Evolutionary conservation across 1,284 basidiomycete genomes (phyloP).

Genomic region (Wallemia mellicola): DNA sequence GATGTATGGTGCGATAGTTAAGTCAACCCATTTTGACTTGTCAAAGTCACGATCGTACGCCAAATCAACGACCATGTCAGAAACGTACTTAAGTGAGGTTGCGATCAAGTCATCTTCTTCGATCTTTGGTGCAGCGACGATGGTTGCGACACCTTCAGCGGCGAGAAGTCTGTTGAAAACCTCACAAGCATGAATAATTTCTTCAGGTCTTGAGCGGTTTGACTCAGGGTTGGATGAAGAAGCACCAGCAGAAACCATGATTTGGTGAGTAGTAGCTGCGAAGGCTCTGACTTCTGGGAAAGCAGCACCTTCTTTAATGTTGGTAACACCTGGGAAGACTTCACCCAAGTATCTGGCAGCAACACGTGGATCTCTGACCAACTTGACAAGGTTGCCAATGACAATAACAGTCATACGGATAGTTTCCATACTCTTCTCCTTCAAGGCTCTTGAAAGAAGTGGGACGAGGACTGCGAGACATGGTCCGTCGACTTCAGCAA

Average conservation of each 20-base stretch:
- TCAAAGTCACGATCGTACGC: slow-evolving; percentile 35
- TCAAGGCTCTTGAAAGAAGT: slow-evolving; percentile 64
- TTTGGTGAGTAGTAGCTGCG: slow-evolving; percentile 44
- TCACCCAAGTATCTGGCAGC: slow-evolving; percentile 68
- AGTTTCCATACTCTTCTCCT: slow-evolving; percentile 86
- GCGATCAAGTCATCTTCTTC: slow-evolving; percentile 15
- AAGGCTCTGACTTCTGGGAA: slow-evolving; percentile 95
- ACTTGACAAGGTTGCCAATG: slow-evolving; percentile 88
- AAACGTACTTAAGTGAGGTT: slow-evolving; percentile 31
- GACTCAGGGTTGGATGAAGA: slow-evolving; percentile 24
- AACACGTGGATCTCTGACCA: slow-evolving; percentile 69
- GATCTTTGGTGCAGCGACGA: slow-evolving; percentile 1
- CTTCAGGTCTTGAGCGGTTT: not conserved
- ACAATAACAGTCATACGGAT: slow-evolving; percentile 62
- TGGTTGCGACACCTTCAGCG: not conserved
- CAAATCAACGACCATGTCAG: slow-evolving; percentile 44
- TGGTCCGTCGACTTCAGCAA: slow-evolving; percentile 85
- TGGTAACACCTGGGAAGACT: slow-evolving; percentile 70
- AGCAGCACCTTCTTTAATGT: slow-evolving; percentile 64
- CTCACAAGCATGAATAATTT: not conserved
- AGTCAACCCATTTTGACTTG: slow-evolving; percentile 40
- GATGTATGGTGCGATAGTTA: slow-evolving; percentile 40
- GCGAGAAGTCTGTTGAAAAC: not conserved
- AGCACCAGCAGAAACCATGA: slow-evolving; percentile 48
- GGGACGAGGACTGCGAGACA: slow-evolving; percentile 89